Evolutionary conservation across 495 filamentous ascomycete species (phyloP).

Genomic region (Podospora pseudocomata): DNA sequence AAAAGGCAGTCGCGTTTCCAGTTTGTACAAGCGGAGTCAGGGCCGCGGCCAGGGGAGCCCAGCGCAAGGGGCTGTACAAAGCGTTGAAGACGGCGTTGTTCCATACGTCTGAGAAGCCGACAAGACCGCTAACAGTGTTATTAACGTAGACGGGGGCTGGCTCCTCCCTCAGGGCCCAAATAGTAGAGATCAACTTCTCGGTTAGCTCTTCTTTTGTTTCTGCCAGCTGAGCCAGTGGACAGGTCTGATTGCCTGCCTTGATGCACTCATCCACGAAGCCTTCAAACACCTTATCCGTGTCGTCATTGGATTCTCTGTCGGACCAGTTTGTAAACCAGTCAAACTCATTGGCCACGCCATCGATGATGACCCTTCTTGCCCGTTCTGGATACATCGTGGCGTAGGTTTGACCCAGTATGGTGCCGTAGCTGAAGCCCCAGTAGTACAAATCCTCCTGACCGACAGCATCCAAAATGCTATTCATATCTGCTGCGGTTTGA

Average conservation of each 20-base stretch:
- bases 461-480: conserved; percentile 44
- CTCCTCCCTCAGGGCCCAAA: conserved; percentile 29
- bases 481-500: conserved; percentile 50
- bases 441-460: conserved; percentile 48
- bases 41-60: conserved; percentile 35
- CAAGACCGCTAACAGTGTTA: conserved; percentile 34
- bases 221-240: conserved; percentile 34
- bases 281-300: conserved; percentile 38
- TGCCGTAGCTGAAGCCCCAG: conserved; percentile 66
- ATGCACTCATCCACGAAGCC: conserved; percentile 47
- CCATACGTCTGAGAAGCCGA: conserved; percentile 37
- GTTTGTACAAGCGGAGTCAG: conserved; percentile 32
- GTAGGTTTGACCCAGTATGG: conserved; percentile 56
- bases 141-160: conserved; percentile 43
- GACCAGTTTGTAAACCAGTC: conserved; percentile 37
- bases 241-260: conserved; percentile 33
- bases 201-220: conserved; percentile 30
- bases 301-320: conserved; percentile 25
- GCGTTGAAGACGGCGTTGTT: conserved; percentile 38
- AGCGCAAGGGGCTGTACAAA: conserved; percentile 36
- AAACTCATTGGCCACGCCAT: conserved; percentile 42
- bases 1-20: conserved; percentile 43
- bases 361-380: conserved; percentile 39
- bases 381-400: conserved; percentile 43
- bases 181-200: conserved; percentile 25